These are phyloP conservation scores for Candolleomyces efflorescens DNA, from an alignment of 768 basidiomycete species.

Conservation along the genomic window DNA sequence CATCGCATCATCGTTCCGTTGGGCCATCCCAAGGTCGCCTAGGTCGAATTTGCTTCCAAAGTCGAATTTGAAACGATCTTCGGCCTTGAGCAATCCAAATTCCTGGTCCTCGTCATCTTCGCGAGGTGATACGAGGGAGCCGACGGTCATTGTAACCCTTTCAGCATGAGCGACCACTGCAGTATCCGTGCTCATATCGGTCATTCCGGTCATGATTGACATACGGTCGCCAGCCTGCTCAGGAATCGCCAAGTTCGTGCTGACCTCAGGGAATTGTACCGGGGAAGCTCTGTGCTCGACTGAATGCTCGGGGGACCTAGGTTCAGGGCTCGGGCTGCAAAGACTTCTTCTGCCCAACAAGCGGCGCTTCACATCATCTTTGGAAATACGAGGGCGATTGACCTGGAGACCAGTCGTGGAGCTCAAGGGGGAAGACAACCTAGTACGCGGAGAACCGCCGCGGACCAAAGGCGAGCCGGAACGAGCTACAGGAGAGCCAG, in stretches of 20 bases:
- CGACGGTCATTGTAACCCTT: constrained; percentile 27
- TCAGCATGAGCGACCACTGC: constrained; percentile 48
- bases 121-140: constrained; percentile 11
- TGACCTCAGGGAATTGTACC: not conserved
- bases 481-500: constrained; percentile 16
- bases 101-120: constrained; percentile 24
- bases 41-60: constrained; percentile 46
- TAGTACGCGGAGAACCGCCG: constrained; percentile 9
- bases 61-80: constrained; percentile 34
- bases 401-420: constrained; percentile 11
- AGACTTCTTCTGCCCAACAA: constrained; percentile 40
- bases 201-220: constrained; percentile 37
- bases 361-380: constrained; percentile 49
- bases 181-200: constrained; percentile 43
- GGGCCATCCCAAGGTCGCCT: constrained; percentile 29
- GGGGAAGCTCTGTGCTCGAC: constrained; percentile 3
- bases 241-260: not conserved
- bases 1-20: constrained; percentile 13
- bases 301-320: not conserved
- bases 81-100: constrained; percentile 24
- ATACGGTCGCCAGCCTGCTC: constrained; percentile 35
- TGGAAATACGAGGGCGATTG: constrained; percentile 43
- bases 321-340: constrained; percentile 32
- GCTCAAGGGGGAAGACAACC: constrained; percentile 5
- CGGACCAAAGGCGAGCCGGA: constrained; percentile 5